Evolutionary conservation across 176 grass and related monocot species (phyloP).

Genomic region (Miscanthus lutarioriparius): DNA sequence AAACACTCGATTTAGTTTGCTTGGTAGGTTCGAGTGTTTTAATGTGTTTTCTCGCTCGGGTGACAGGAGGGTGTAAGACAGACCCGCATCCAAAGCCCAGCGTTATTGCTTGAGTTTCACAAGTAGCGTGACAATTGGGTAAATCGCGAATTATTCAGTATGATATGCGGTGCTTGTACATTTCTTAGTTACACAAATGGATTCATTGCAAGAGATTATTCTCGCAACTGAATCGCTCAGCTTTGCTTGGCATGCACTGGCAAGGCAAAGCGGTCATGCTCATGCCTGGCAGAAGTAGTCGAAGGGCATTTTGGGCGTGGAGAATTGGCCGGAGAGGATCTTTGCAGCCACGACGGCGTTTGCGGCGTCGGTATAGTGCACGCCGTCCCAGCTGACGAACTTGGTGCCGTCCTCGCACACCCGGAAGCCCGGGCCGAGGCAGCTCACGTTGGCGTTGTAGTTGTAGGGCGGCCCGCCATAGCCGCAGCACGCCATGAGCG

Average conservation of each 20-base stretch:
- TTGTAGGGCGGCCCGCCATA: slow-evolving; percentile 71
- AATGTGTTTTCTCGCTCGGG: no score
- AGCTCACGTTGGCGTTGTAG: slow-evolving; percentile 50
- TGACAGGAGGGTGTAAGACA: no score
- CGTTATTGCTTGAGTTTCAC: no score
- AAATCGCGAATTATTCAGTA: no score
- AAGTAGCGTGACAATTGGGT: no score
- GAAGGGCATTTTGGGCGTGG: slow-evolving; percentile 59
- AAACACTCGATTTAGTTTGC: no score
- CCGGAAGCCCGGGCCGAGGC: slow-evolving; percentile 43
- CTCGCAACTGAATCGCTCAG: background rate
- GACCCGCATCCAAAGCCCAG: no score
- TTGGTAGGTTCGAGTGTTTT: no score
- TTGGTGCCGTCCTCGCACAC: slow-evolving; percentile 57
- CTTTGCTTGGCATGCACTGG: background rate
- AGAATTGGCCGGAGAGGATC: slow-evolving; percentile 65
- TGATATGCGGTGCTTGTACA: no score
- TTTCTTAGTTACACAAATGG: background rate
- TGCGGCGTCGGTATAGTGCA: slow-evolving; percentile 84
- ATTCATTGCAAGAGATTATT: background rate
- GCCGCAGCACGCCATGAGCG: slow-evolving; percentile 71
- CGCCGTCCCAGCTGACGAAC: slow-evolving; percentile 88
- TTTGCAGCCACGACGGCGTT: slow-evolving; percentile 61
- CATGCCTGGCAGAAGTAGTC: slow-evolving; percentile 54
- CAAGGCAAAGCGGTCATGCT: background rate